Percentiles rank a stretch among this genome's conserved stretches.
These are phyloP conservation scores for Ascochyta koolunga DNA, from an alignment of 2,329 filamentous ascomycete genomes.

Conservation along the genomic window DNA sequence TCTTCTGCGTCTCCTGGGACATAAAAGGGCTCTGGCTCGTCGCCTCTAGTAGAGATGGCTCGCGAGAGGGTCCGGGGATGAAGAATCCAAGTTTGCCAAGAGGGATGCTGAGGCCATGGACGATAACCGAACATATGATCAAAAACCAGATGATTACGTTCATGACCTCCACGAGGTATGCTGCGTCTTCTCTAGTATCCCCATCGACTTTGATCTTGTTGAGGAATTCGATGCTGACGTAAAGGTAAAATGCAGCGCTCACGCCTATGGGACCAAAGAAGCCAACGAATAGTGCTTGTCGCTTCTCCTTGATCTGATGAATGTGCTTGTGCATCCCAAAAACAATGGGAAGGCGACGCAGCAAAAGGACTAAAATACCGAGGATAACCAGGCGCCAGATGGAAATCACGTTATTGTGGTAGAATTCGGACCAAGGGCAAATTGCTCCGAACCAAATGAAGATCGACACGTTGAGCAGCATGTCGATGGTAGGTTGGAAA, in stretches of 20 bases:
- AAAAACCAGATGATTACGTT: conserved; percentile 85
- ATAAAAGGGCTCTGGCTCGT: conserved; percentile 39
- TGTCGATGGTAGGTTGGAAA: conserved; percentile 92
- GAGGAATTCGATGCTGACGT: conserved; percentile 79
- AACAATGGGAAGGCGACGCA: conserved; percentile 79
- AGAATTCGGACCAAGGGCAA: conserved; percentile 78
- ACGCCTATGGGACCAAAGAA: conserved; percentile 95
- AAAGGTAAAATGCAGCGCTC: conserved; percentile 88
- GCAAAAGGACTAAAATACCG: conserved; percentile 75
- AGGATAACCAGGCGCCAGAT: conserved; percentile 75
- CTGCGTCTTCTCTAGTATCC: conserved; percentile 68
- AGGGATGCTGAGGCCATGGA: conserved; percentile 83
- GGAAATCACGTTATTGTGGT: conserved; percentile 70
- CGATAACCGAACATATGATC: conserved; percentile 79
- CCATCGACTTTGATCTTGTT: conserved; percentile 63
- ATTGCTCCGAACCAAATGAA: conserved; percentile 81
- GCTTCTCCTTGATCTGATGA: conserved; percentile 74
- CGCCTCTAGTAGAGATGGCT: conserved; percentile 40
- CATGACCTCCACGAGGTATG: conserved; percentile 68
- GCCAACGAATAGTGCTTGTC: conserved; percentile 83
- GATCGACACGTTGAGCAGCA: conserved; percentile 86
- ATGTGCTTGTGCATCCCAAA: conserved; percentile 76
- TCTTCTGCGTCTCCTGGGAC: conserved; percentile 25
- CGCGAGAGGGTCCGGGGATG: conserved; percentile 68
- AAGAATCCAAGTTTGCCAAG: conserved; percentile 69